A percentile compares a stretch with the other conserved stretches of the same genome.
phyloP scores from a whole-genome alignment of 108 stramenopile species.

The Cyclotella sp. region DNA sequence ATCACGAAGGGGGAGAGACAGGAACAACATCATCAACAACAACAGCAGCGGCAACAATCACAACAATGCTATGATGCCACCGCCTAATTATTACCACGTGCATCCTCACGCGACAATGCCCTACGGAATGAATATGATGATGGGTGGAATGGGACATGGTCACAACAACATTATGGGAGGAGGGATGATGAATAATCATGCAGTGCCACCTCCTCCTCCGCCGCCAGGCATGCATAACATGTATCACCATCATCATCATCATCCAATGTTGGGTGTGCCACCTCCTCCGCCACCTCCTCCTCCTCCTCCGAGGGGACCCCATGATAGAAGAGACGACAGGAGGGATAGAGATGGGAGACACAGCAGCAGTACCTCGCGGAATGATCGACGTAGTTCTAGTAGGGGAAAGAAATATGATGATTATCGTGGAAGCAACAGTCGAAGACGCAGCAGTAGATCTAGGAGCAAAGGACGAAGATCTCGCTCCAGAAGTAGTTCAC shows the following conservation, averaged over 20 bases:
- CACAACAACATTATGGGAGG: neutral
- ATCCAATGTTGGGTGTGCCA: constrained; percentile 12
- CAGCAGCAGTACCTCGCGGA: neutral
- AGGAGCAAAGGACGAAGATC: constrained; percentile 16
- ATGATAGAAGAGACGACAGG: neutral
- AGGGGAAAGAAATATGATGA: neutral
- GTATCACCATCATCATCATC: neutral
- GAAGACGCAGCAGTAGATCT: constrained; percentile 14
- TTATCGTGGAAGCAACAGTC: constrained; percentile 10
- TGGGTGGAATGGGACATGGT: constrained; percentile 11
- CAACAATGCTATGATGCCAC: constrained; percentile 21
- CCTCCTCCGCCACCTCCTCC: constrained; percentile 29
- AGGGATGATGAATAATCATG: constrained; percentile 3
- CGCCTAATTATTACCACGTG: constrained; percentile 24
- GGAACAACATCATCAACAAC: constrained; percentile 4
- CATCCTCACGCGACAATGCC: constrained; percentile 10
- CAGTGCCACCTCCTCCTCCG: constrained; percentile 11
- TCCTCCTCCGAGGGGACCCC: constrained; percentile 3
- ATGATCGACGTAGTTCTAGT: constrained; percentile 4
- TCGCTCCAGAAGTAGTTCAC: neutral
- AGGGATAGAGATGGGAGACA: neutral
- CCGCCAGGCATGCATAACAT: constrained; percentile 3
- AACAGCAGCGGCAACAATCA: neutral
- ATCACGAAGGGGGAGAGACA: constrained; percentile 7
- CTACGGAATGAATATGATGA: constrained; percentile 2